Evolutionary conservation across 2,329 filamentous ascomycete species (phyloP), one percentile per base, ranked within the genome.

Genomic region (Trichothecium sympodiale): DNA sequence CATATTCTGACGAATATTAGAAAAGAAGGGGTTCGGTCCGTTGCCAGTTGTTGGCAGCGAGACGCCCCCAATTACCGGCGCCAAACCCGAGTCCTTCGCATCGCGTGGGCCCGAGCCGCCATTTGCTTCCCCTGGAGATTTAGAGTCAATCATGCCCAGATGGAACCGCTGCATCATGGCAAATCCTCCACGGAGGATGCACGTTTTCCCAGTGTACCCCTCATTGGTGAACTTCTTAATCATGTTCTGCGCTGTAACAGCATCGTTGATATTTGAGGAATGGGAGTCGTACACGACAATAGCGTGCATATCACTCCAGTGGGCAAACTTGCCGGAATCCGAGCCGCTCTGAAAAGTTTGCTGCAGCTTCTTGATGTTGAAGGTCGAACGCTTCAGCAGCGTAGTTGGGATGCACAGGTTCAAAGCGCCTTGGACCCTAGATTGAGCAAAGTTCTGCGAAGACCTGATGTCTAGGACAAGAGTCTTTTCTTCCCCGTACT

Each of bases 331-430:
- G 8, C 67, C 66, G 44, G 80, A 78, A 39, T 89, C 80, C 3
- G 67, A 60, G 6, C 80, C 73, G 12, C 71, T 73, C 41, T 84
- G 81, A 52, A 98, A 93, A 0, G 86, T 95, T 41, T 88, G 82
- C 45, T 84, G 77, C 23, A 98, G 65, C 53, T 93, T 95, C 42
- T 87, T 71, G 10, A 94, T 73, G 46, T 89, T 89, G 58, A 93
- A 96, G 0, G 87, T 93, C 1, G 85, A 80, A 34, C 91, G 72
- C 58, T 96, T 96, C 14, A 98, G 62, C 12, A 98, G 64, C 0
- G 89, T 96, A 0, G 91, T 96, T 0, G 91, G 91, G 41, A 96
- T 94, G 52, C 91, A 96, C 5, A 98, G 65, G 52, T 93, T 96
- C 23, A 98, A 61, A 1, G 89, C 85, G n/a, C 80, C 80, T 34